These are phyloP conservation scores for Hyaloscypha variabilis DNA, from an alignment of 495 filamentous ascomycete species.

Conservation along the genomic window DNA sequence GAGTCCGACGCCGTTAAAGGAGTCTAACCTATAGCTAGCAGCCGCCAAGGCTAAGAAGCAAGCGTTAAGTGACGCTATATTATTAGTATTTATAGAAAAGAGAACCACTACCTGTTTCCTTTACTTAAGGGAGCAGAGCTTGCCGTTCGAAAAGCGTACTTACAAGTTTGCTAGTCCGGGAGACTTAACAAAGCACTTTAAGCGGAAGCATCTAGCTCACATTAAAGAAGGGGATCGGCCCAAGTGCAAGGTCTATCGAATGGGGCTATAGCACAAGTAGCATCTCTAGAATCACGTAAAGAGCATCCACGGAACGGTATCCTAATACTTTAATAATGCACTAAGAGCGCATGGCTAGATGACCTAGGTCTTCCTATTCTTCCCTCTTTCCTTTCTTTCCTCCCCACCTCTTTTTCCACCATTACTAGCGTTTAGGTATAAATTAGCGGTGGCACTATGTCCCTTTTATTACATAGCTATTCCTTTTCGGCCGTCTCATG, in stretches of 20 bases:
- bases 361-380: too few species aligned
- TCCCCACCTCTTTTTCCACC: too few species aligned
- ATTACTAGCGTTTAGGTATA: too few species aligned
- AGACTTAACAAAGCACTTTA: slow-evolving; percentile 46
- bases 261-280: slow-evolving; percentile 30
- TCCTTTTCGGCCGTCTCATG: too few species aligned
- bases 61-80: slow-evolving; percentile 36
- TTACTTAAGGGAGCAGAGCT: slow-evolving; percentile 38
- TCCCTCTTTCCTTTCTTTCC: too few species aligned
- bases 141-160: slow-evolving; percentile 34
- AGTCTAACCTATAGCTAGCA: slow-evolving; percentile 24
- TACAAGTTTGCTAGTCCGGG: slow-evolving; percentile 37
- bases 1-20: slow-evolving; percentile 24
- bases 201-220: slow-evolving; percentile 40
- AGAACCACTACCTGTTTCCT: slow-evolving; percentile 44
- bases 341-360: background rate
- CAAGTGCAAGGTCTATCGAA: slow-evolving; percentile 28
- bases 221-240: slow-evolving; percentile 32
- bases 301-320: slow-evolving; percentile 8
- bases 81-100: too few species aligned
- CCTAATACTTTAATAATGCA: background rate
- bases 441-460: too few species aligned
- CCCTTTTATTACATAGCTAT: too few species aligned
- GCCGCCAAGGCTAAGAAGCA: slow-evolving; percentile 32
- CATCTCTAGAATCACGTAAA: slow-evolving; percentile 26